Evolutionary conservation across 805 yeast genomes (phyloP), one percentile per base, ranked within the genome.

Genomic region (Saccharomycopsis oosterbeekiorum): DNA sequence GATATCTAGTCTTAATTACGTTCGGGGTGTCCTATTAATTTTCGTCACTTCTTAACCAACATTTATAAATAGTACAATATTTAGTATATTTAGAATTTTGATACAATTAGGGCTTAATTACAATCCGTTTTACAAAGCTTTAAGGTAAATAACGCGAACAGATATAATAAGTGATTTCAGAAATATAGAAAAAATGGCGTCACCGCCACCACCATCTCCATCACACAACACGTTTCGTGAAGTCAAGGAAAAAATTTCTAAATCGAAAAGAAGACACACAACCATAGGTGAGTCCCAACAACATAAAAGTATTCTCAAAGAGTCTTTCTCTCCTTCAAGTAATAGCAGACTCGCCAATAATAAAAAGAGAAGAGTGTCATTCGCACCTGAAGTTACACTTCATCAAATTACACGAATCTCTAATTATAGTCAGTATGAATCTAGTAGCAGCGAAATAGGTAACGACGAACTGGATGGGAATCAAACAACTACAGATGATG

Each of bases 321-420:
- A 63, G 14, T 39, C 59, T 51, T 34, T 54, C n/a, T 39, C 57
- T 17, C 42, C 64, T n/a, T 65, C 65, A 26, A 59, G 63, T 56
- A 55, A 54, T n/a, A 51, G 43, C 15, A 56, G 19, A 36, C 17
- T 19, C 8, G 19, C 15, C 12, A 56, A 56, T 42, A 60, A 51
- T 14, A 65, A 70, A 41, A 71, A 73, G 42, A 72, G 89, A 59
- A 71, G 90, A n/a, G 90, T 86, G 3, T 82, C 87, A 24, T 85
- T 85, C 74, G 89, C 89, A 0, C 84, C 85, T 0, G 85, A 82
- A 62, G 86, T 82, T 0, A 82, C 84, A 8, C 74, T 83, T 39
- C 85, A 82, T 67, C 78, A 80, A 67, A 74, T 75, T 61, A 80
- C 58, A n/a, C 40, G 34, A 12, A 19, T 40, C 10, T 54, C 54